These are phyloP conservation scores for Apiotrichum sp. DNA, from an alignment of 1,284 basidiomycete genomes.

Conservation along the genomic window DNA sequence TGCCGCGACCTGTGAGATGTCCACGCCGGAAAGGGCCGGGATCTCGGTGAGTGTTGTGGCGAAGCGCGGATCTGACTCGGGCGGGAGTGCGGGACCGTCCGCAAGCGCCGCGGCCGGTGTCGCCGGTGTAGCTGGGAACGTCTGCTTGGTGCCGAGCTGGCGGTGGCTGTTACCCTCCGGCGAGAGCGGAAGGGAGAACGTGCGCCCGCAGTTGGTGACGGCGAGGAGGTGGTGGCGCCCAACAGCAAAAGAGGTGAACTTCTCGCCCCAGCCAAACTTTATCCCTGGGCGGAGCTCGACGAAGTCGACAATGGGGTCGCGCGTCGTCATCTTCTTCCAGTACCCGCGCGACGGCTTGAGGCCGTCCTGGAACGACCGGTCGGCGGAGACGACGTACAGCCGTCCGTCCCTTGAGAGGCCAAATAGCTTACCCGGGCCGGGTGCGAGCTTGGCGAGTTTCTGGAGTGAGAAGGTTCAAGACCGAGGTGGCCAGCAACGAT, in stretches of 20 bases:
- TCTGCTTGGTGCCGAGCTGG: slow-evolving; percentile 71
- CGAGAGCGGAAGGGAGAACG: slow-evolving; percentile 72
- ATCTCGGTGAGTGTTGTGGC: slow-evolving; percentile 72
- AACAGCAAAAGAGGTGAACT: slow-evolving; percentile 64
- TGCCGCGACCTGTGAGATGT: slow-evolving; percentile 64
- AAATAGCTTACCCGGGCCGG: slow-evolving; percentile 56
- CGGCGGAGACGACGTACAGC: slow-evolving; percentile 62
- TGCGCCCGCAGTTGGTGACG: slow-evolving; percentile 71
- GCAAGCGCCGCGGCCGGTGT: slow-evolving; percentile 29
- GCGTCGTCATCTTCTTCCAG: slow-evolving; percentile 34
- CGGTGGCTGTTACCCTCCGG: slow-evolving; percentile 74
- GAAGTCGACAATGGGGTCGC: slow-evolving; percentile 43
- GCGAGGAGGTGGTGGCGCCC: slow-evolving; percentile 80
- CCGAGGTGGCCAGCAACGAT: too few relatives aligned
- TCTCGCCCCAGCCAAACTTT: slow-evolving; percentile 53
- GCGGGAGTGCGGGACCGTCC: slow-evolving; percentile 18
- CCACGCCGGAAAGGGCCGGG: slow-evolving; percentile 63
- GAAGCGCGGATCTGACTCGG: slow-evolving; percentile 57
- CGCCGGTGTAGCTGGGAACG: slow-evolving; percentile 47
- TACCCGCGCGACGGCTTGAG: slow-evolving; percentile 26
- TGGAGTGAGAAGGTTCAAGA: slow-evolving; percentile 34
- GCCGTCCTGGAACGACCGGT: slow-evolving; percentile 40
- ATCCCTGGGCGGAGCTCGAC: slow-evolving; percentile 51
- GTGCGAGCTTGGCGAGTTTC: slow-evolving; percentile 62
- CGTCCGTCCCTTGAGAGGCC: slow-evolving; percentile 64